Evolutionary conservation across 2,329 filamentous ascomycete genomes (phyloP).

Genomic region (Cephalotrichum gorgonifer): DNA sequence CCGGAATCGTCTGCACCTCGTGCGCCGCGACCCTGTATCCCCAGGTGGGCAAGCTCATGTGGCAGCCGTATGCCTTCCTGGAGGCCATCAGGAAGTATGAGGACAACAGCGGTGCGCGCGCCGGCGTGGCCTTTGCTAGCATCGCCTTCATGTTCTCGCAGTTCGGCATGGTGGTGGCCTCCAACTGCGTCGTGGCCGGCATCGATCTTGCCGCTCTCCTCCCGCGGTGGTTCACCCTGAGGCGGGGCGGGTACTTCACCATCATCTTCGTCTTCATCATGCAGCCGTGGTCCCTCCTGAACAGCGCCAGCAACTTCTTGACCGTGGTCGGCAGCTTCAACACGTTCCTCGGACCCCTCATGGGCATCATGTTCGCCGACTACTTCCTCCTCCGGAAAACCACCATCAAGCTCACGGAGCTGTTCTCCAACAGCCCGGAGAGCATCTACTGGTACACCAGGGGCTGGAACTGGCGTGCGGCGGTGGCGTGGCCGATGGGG

Average conservation of each 20-base stretch:
- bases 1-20: no score
- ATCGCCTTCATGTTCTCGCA: no score
- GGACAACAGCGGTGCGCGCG: no score
- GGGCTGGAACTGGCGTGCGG: conserved; percentile 22
- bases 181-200: conserved; percentile 14
- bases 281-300: conserved; percentile 17
- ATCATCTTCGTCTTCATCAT: conserved; percentile 13
- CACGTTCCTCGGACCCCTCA: conserved; percentile 15
- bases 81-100: no score
- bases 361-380: conserved; percentile 16
- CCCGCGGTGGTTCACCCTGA: conserved; percentile 14
- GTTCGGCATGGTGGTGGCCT: no score
- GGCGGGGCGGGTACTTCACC: conserved; percentile 14
- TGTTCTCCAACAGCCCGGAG: conserved; percentile 20
- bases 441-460: conserved; percentile 24
- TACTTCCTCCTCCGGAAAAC: conserved; percentile 20
- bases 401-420: conserved; percentile 22
- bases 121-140: no score
- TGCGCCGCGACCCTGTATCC: no score
- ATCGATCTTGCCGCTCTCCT: conserved; percentile 16
- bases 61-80: no score
- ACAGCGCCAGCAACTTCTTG: conserved; percentile 13
- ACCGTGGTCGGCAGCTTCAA: conserved; percentile 14
- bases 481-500: conserved; percentile 12
- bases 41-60: no score